Evolutionary conservation across 2,329 filamentous ascomycete species (phyloP).

Genomic region (Beauveria brongniartii): DNA sequence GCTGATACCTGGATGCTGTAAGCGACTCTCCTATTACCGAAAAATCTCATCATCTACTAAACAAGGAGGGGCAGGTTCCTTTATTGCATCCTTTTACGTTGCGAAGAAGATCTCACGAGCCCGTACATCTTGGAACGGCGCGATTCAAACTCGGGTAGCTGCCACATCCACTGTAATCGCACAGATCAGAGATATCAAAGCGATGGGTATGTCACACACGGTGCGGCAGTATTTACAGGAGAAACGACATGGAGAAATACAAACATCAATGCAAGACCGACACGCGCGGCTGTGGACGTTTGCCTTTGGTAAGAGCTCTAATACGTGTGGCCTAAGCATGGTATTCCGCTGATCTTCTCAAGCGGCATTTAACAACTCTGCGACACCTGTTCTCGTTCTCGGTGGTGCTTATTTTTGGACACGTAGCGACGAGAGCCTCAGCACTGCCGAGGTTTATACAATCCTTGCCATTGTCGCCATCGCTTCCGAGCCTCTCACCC

Average conservation of each 20-base stretch:
- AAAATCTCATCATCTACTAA: background rate
- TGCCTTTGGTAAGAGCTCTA: background rate
- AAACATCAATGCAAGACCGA: background rate
- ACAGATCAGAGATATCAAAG: background rate
- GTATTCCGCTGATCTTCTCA: background rate
- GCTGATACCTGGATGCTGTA: background rate
- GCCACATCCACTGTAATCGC: background rate
- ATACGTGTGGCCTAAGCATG: no score
- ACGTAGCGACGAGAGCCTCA: background rate
- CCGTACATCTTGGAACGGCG: background rate
- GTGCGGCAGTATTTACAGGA: background rate
- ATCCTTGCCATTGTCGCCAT: background rate
- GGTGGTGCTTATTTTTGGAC: background rate
- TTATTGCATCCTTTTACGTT: background rate
- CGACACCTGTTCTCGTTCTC: background rate
- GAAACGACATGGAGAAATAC: background rate
- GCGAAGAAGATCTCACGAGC: background rate
- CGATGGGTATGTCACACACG: background rate
- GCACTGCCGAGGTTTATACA: background rate
- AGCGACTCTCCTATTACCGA: background rate
- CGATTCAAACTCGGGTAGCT: background rate
- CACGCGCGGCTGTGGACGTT: background rate
- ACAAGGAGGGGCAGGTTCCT: background rate
- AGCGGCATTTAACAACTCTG: background rate
- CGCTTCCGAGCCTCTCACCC: background rate